Evolutionary conservation across 1,284 basidiomycete species (phyloP), one percentile per base, ranked within the genome.

Genomic region (Ceratobasidium sp.): DNA sequence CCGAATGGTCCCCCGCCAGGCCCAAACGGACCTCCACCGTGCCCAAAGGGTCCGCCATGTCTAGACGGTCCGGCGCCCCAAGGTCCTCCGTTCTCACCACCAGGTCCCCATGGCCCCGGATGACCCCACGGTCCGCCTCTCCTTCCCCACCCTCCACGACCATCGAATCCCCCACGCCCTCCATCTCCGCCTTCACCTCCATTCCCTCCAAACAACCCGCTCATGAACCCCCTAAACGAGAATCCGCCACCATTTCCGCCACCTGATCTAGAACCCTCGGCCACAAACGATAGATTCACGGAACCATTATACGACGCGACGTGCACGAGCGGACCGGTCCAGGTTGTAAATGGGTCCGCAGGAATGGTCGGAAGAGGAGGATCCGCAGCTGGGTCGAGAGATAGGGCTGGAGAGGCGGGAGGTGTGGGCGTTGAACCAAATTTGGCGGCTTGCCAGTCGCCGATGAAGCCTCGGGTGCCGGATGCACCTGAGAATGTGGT

Each of bases 321-420:
- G 49, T 75, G 72, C 6, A 75, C 72, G 60, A 63, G 44, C 10
- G 72, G 72, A 49, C 72, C 72, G 15, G 60, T 39, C 72, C 72
- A 75, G 28, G 53, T 42, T 10, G 61, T 13, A n/a, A 75, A 75
- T 40, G 72, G 72, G 18, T 75, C 72, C 13, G 55, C 40, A 7
- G 56, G 53, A 15, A 42, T 40, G 15, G 26, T 64, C 9, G 72
- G 72, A 20, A 66, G 44, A 10, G 72, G 72, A 23, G 60, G 72
- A n/a, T 75, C 72, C 7, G 53, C 72, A 61, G 61, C 61, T 3
- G 72, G 61, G 49, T 75, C 55, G 20, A 61, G 46, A 4, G 72
- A 66, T 26, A n/a, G 42, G 18, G 44, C 40, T 3, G 58, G 20
- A 20, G 72, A 23, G 18, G 40, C 39, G 33, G 66, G 49, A 33